Base-by-base conservation (phyloP, 202 grass and related monocot genomes). In the Cymbopogon flexuosus region DNA sequence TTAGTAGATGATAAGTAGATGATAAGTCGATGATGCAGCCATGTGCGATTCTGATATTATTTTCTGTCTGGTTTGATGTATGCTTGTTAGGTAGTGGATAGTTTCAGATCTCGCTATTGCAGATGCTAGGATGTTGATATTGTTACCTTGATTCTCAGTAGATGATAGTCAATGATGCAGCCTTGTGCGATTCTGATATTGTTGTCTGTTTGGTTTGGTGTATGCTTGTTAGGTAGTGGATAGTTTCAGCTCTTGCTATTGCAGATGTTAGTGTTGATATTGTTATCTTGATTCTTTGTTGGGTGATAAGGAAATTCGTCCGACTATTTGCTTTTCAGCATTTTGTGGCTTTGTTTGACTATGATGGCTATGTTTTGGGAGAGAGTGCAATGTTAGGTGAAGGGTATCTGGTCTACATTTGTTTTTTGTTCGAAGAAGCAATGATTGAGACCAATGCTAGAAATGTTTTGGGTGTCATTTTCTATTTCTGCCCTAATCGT, bases 341-440 rank as follows among this genome's bases (percentile, higher is more conserved):
- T 85, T 73, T 73, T 82, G 72, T 83, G 39, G 73, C 79, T 84
- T 69, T 78, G 24, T 81, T 24, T 78, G 43, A 76, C 54, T 30
- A 54, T 6, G 64, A 76, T 56, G 70, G 24, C 7, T 65, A n/a
- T 63, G 54, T 62, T 85, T 77, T 81, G 33, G 37, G 60, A 18
- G 34, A 74, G 49, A 78, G 79, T 89, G 67, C 33, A 12, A 82
- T 23, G 73, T 86, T 89, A 79, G 79, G 83, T 89, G 73, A 83
- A 73, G 79, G 33, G 40, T 89, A 68, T 51, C 39, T 36, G 22
- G 23, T 72, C 5, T 73, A 56, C 66, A 51, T 54, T 56, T 78
- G 18, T 40, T 42, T 68, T 24, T 33, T 13, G 1, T 23, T 64
- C 57, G 5, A 65, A 49, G 61, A 73, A 89, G 52, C 49, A 89